phyloP scores from a whole-genome alignment of 768 basidiomycete genomes.

The Lactarius trivialis region DNA sequence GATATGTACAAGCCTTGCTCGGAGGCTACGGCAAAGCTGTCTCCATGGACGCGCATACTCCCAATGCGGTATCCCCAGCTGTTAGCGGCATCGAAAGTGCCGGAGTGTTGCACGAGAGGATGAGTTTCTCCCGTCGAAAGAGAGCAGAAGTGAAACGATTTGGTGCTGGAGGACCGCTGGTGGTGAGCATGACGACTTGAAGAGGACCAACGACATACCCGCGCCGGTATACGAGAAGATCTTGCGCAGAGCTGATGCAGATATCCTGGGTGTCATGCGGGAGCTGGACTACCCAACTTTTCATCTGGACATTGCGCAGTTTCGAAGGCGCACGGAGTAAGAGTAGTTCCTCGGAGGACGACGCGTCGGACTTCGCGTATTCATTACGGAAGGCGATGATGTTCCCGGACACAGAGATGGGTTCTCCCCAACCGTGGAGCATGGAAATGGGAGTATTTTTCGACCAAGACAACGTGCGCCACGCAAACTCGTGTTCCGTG shows the following conservation, averaged over 20 bases:
- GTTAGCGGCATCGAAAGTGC: not conserved
- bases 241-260: constrained; percentile 4
- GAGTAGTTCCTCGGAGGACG: not conserved
- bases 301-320: constrained; percentile 3
- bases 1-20: constrained; percentile 13
- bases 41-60: constrained; percentile 8
- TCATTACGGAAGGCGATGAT: not conserved
- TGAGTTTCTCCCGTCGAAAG: not conserved
- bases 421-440: constrained; percentile 3
- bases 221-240: not conserved
- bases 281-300: not conserved
- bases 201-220: not conserved
- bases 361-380: not conserved
- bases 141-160: constrained; percentile 5
- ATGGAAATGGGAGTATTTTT: not conserved
- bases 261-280: not conserved
- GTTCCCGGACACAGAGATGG: constrained; percentile 3
- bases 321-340: constrained; percentile 9
- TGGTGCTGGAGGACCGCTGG: not conserved
- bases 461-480: constrained; percentile 1
- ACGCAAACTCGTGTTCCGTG: not conserved
- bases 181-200: not conserved
- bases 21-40: constrained; percentile 1
- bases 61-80: constrained; percentile 9
- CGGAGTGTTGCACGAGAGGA: not conserved